These are phyloP conservation scores for Magnusiomyces magnusii DNA, from an alignment of 1,139 yeast species.

Conservation along the genomic window DNA sequence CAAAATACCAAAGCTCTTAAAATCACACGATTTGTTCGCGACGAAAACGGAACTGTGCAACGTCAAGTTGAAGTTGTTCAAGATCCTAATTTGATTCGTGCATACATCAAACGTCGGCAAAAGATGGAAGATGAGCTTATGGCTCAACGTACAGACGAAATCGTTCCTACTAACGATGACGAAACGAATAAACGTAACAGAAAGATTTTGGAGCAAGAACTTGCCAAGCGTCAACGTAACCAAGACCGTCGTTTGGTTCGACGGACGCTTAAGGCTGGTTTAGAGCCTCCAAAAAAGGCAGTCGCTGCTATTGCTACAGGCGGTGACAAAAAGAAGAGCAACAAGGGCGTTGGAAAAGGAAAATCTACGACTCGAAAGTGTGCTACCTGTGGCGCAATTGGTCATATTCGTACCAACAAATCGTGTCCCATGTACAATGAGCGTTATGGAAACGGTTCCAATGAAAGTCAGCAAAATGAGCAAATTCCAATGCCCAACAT, in stretches of 20 bases:
- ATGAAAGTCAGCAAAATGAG: neutral
- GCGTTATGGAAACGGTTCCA: constrained; percentile 24
- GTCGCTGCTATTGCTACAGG: constrained; percentile 5
- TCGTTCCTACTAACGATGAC: constrained; percentile 75
- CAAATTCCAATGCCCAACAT: neutral
- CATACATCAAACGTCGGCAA: constrained; percentile 75
- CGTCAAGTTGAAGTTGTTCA: constrained; percentile 69
- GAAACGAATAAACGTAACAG: constrained; percentile 75
- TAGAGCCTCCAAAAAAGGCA: constrained; percentile 18
- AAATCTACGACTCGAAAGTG: constrained; percentile 81
- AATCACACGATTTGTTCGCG: constrained; percentile 74
- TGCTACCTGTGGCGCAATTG: constrained; percentile 91
- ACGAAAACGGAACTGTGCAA: constrained; percentile 80
- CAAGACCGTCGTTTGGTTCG: constrained; percentile 55
- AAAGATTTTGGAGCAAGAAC: constrained; percentile 67
- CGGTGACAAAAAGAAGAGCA: constrained; percentile 32
- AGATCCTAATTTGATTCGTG: constrained; percentile 82
- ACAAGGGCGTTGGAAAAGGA: constrained; percentile 31
- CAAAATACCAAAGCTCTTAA: constrained; percentile 45
- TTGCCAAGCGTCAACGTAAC: constrained; percentile 76
- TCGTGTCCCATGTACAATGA: constrained; percentile 77
- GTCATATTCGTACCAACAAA: constrained; percentile 87
- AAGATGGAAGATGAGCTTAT: constrained; percentile 61
- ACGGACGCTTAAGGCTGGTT: constrained; percentile 39
- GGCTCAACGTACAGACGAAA: constrained; percentile 47